Conservation (phyloP, 129 eudicot genomes). For the Chrysanthemum makinoi region DNA sequence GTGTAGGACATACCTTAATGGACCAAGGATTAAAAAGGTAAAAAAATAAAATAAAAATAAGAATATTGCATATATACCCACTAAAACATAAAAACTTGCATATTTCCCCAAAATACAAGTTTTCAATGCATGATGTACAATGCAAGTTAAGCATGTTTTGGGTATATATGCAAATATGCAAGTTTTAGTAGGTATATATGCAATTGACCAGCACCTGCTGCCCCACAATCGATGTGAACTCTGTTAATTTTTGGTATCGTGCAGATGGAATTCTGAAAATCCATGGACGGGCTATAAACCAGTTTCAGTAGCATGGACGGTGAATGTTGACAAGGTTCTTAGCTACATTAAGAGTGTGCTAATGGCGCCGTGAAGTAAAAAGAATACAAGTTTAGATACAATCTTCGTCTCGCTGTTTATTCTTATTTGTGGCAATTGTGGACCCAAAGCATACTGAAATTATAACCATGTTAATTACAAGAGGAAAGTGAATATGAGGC, state of each 20-base stretch:
- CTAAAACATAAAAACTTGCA: no score
- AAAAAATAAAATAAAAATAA: background rate
- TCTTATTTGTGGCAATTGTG: constrained; percentile 8
- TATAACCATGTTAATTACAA: background rate
- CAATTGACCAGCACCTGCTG: no score
- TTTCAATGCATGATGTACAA: no score
- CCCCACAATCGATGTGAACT: background rate
- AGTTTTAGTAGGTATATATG: no score
- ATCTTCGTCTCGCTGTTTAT: background rate
- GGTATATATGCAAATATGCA: no score
- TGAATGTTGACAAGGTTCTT: constrained; percentile 62
- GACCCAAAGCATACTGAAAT: background rate
- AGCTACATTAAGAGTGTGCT: constrained; percentile 44
- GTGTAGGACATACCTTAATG: constrained; percentile 77
- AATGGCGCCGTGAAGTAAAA: constrained; percentile 47
- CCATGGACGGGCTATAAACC: constrained; percentile 86
- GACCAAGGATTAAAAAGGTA: constrained; percentile 87
- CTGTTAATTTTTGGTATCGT: background rate
- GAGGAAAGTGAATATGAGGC: no score
- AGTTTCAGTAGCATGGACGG: constrained; percentile 83
- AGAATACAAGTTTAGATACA: background rate
- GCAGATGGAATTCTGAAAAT: constrained; percentile 81
- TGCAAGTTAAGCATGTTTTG: no score
- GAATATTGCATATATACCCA: no score
- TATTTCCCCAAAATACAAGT: no score